Evolutionary conservation across 768 basidiomycete species (phyloP).

Genomic region (Infundibulicybe gibba): DNA sequence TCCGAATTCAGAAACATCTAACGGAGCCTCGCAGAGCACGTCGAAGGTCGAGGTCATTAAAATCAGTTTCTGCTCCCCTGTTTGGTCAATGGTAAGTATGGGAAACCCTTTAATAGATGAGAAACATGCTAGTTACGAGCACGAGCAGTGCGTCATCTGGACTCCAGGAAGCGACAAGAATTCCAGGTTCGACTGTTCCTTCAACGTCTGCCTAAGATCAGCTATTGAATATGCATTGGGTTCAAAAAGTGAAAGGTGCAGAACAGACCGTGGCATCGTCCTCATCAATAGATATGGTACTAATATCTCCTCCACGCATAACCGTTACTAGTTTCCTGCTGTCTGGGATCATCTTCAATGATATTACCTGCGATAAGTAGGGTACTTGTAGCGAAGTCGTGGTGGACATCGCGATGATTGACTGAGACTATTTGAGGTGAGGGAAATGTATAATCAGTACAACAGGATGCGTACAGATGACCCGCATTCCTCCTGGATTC

Average conservation of each 20-base stretch:
- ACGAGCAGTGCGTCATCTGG: slow-evolving; percentile 89
- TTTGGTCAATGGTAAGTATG: neutral
- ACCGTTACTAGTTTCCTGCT: slow-evolving; percentile 62
- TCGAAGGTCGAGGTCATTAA: slow-evolving; percentile 90
- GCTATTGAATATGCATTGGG: slow-evolving; percentile 7
- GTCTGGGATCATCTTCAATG: slow-evolving; percentile 71
- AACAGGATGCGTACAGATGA: slow-evolving; percentile 9
- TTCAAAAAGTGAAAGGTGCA: neutral
- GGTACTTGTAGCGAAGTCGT: slow-evolving; percentile 22
- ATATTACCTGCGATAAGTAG: slow-evolving; percentile 44
- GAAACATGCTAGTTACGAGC: slow-evolving; percentile 66
- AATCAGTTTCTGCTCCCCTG: slow-evolving; percentile 76
- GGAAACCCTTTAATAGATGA: neutral
- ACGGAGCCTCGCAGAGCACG: slow-evolving; percentile 72
- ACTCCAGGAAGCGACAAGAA: slow-evolving; percentile 82
- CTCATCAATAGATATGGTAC: slow-evolving; percentile 55
- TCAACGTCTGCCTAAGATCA: slow-evolving; percentile 68
- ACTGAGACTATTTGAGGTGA: slow-evolving; percentile 7
- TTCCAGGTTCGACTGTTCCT: slow-evolving; percentile 83
- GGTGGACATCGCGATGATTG: slow-evolving; percentile 33
- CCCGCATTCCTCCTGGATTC: slow-evolving; percentile 21
- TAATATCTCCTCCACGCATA: slow-evolving; percentile 80
- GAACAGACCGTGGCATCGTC: slow-evolving; percentile 38
- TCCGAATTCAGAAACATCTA: slow-evolving; percentile 78
- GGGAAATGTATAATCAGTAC: neutral